phyloP scores from a whole-genome alignment of 805 yeast genomes.

The Hanseniaspora valbyensis region DNA sequence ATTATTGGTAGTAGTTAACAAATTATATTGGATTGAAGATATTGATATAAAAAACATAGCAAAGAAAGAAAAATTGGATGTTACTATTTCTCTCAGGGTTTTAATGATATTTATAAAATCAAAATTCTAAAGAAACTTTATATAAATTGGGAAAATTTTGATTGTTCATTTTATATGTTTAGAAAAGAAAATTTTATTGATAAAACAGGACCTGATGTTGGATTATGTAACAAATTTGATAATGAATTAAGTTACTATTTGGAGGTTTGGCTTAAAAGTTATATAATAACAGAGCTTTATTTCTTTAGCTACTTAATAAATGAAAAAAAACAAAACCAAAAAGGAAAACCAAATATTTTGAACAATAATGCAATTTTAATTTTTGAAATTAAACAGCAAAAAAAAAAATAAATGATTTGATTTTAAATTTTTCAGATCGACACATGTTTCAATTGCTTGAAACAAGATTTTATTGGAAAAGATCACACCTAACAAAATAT shows the following conservation, averaged over 20 bases:
- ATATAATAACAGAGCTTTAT: slow-evolving; percentile 1
- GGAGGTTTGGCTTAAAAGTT: background rate
- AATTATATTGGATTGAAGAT: background rate
- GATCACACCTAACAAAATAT: background rate
- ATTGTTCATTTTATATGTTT: slow-evolving; percentile 3
- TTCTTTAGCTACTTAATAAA: background rate
- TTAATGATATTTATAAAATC: background rate
- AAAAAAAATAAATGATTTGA: background rate
- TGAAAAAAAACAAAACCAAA: background rate
- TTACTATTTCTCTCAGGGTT: slow-evolving; percentile 4
- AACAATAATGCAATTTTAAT: background rate
- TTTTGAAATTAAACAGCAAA: background rate
- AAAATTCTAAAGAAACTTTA: slow-evolving; percentile 1
- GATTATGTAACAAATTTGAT: background rate
- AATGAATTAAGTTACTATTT: slow-evolving; percentile 7
- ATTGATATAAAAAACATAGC: background rate
- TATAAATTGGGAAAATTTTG: slow-evolving; percentile 10
- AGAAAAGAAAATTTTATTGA: background rate
- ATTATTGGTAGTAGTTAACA: too few relatives aligned
- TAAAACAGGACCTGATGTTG: background rate
- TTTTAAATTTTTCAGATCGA: background rate
- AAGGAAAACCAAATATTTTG: background rate
- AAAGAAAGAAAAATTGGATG: background rate
- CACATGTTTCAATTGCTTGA: background rate
- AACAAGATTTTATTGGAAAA: slow-evolving; percentile 5